These are phyloP conservation scores for Aspergillus bridgeri DNA, from an alignment of 495 filamentous ascomycete species.

Conservation along the genomic window DNA sequence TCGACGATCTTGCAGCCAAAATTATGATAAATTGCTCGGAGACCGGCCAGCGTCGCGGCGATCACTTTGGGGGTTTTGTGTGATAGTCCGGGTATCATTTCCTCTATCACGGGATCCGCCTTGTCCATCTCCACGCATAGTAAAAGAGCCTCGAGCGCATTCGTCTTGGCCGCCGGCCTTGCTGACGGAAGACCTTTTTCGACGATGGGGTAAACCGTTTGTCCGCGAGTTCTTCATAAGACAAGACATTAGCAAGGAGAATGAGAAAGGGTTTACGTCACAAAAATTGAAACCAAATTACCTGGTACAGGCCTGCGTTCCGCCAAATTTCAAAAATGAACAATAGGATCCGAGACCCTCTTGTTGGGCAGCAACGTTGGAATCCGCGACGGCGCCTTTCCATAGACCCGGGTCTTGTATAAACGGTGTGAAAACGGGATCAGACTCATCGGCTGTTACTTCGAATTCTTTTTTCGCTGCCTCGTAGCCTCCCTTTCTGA, in stretches of 20 bases:
- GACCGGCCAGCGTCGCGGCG: conserved; percentile 73
- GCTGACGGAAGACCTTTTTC: conserved; percentile 91
- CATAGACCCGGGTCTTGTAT: conserved; percentile 79
- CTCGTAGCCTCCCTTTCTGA: conserved; percentile 92
- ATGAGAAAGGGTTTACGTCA: not conserved
- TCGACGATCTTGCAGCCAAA: conserved; percentile 96
- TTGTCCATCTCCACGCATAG: conserved; percentile 89
- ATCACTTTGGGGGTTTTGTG: conserved; percentile 95
- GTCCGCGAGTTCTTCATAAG: conserved; percentile 61
- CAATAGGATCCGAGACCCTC: conserved; percentile 86
- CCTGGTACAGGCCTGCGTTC: conserved; percentile 72
- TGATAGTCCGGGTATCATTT: conserved; percentile 77
- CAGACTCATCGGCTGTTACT: conserved; percentile 78
- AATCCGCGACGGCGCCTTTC: conserved; percentile 91
- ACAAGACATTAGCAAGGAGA: conserved; percentile 11
- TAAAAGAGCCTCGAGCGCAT: conserved; percentile 79
- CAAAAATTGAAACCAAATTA: conserved; percentile 28
- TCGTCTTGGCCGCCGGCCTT: conserved; percentile 82
- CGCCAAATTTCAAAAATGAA: conserved; percentile 85
- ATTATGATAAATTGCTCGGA: conserved; percentile 82
- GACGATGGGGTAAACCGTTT: conserved; percentile 71
- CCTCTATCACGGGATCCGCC: conserved; percentile 82
- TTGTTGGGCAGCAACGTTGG: conserved; percentile 95
- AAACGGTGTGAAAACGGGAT: conserved; percentile 82
- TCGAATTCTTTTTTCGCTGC: conserved; percentile 85